Percentiles rank a stretch among this genome's conserved stretches.
phyloP scores from a whole-genome alignment of 331 rosid species.

The Acacia pycnantha region DNA sequence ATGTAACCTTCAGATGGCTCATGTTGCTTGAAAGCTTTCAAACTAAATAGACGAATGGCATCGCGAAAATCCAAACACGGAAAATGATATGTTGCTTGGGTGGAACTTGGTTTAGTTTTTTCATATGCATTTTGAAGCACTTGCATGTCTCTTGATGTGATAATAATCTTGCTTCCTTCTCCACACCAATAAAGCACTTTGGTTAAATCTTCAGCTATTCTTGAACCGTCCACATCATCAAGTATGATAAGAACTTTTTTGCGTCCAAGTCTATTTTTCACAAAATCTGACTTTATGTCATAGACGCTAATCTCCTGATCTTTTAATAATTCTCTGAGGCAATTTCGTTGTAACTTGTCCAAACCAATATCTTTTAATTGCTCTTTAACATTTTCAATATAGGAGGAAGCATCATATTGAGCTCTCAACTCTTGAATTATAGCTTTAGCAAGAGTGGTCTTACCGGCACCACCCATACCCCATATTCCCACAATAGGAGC shows the following conservation, averaged over 20 bases:
- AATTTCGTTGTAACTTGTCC: background rate
- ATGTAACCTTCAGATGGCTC: background rate
- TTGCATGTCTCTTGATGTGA: too few relatives aligned
- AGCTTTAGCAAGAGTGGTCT: background rate
- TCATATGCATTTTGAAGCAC: too few relatives aligned
- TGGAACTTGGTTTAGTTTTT: too few relatives aligned
- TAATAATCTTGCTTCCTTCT: too few relatives aligned
- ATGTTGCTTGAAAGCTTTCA: background rate
- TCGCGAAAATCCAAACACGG: fast-evolving
- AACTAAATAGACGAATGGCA: background rate
- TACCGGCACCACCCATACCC: background rate
- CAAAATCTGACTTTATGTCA: too few relatives aligned
- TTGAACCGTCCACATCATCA: too few relatives aligned
- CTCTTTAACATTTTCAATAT: background rate
- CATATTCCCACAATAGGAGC: background rate
- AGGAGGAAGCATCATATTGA: background rate
- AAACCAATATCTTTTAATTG: background rate
- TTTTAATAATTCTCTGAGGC: background rate
- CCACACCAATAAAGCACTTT: too few relatives aligned
- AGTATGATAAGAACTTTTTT: too few relatives aligned
- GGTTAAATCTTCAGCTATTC: too few relatives aligned
- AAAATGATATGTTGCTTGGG: too few relatives aligned
- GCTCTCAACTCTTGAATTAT: background rate
- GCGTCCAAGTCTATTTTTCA: too few relatives aligned
- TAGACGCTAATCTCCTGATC: too few relatives aligned